Conservation (phyloP, 1,139 yeast species). For the Yamadazyma pseudoaaseri region DNA sequence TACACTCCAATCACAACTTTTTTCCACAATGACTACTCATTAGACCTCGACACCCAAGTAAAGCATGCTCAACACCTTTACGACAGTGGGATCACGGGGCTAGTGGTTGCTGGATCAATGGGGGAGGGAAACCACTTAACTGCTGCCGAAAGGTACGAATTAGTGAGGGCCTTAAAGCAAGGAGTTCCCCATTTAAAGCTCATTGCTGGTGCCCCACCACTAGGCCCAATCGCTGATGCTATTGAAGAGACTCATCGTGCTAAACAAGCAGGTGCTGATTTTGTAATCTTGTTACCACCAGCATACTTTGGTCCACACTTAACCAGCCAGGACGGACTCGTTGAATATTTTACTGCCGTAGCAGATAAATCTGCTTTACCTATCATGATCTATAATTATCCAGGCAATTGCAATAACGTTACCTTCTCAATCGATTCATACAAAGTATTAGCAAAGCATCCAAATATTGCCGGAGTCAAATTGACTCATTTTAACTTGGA, state of each 20-base stretch:
- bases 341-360: constrained; percentile 29
- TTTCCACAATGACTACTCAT: constrained; percentile 37
- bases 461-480: constrained; percentile 38
- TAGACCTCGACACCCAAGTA: constrained; percentile 43
- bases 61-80: constrained; percentile 40
- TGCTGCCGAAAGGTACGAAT: constrained; percentile 28
- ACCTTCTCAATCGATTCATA: constrained; percentile 34
- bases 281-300: constrained; percentile 30
- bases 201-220: constrained; percentile 36
- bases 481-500: constrained; percentile 41
- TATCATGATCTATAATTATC: constrained; percentile 34
- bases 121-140: constrained; percentile 40
- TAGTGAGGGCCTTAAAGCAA: constrained; percentile 20
- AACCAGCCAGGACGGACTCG: constrained; percentile 32
- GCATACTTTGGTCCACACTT: constrained; percentile 35
- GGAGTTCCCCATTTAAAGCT: constrained; percentile 30
- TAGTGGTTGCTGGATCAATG: constrained; percentile 49
- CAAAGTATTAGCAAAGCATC: constrained; percentile 27
- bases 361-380: constrained; percentile 34
- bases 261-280: constrained; percentile 34
- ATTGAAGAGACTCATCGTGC: constrained; percentile 27
- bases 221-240: constrained; percentile 27
- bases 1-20: constrained; percentile 53
- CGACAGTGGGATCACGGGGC: constrained; percentile 43
- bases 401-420: constrained; percentile 39